Conservation (phyloP, 1,284 basidiomycete genomes). For the Malassezia sympodialis region DNA sequence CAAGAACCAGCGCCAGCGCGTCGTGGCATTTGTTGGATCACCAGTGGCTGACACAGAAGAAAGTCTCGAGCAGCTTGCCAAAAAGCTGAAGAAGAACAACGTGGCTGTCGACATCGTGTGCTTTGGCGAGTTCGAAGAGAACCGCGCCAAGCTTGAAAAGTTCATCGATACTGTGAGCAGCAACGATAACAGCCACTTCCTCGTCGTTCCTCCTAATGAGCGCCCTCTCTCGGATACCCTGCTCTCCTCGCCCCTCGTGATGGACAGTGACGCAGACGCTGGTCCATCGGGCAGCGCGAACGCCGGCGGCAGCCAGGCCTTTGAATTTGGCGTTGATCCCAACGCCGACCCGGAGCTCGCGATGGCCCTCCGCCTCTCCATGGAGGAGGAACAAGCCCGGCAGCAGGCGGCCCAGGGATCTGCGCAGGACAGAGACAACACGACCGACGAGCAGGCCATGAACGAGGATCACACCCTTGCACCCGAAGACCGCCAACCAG, state of each 20-base stretch:
- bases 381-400: constrained; percentile 89
- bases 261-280: constrained; percentile 54
- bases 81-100: constrained; percentile 98
- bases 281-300: constrained; percentile 49
- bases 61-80: constrained; percentile 64
- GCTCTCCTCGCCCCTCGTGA: constrained; percentile 70
- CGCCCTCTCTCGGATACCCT: constrained; percentile 71
- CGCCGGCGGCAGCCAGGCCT: constrained; percentile 48
- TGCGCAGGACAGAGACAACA: neutral
- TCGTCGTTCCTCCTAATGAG: constrained; percentile 64
- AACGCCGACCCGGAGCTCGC: constrained; percentile 91
- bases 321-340: constrained; percentile 86
- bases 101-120: constrained; percentile 84
- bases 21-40: constrained; percentile 84
- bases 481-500: constrained; percentile 5
- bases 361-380: constrained; percentile 93
- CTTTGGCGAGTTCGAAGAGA: constrained; percentile 56
- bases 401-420: constrained; percentile 50
- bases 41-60: constrained; percentile 52
- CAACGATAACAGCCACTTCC: constrained; percentile 67
- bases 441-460: constrained; percentile 10
- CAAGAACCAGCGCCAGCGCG: constrained; percentile 91
- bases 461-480: constrained; percentile 7
- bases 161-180: constrained; percentile 70
- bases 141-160: constrained; percentile 58